A percentile compares a stretch with the other conserved stretches of the same genome.
Evolutionary conservation across 1,284 basidiomycete genomes (phyloP).

Genomic region (Ganoderma sp.): DNA sequence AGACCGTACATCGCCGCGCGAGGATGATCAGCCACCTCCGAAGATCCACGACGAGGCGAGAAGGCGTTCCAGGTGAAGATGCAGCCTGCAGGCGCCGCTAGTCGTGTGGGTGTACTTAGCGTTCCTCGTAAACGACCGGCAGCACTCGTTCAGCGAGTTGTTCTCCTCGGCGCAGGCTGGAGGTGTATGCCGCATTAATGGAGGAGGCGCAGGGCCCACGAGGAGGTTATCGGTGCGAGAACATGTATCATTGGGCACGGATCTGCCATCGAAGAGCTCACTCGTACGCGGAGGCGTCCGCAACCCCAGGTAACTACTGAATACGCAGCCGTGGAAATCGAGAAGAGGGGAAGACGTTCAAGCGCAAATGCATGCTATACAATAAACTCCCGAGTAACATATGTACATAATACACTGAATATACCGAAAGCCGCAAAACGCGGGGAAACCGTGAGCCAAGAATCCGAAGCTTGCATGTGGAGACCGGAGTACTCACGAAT

Average conservation of each 20-base stretch:
- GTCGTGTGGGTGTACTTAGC: conserved; percentile 29
- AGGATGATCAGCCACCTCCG: conserved; percentile 29
- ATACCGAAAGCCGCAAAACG: too few relatives aligned
- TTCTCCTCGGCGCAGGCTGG: conserved; percentile 33
- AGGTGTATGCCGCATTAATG: conserved; percentile 29
- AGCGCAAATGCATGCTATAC: too few relatives aligned
- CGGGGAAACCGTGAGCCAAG: too few relatives aligned
- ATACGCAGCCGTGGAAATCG: too few relatives aligned
- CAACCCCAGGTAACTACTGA: too few relatives aligned
- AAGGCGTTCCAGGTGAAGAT: conserved; percentile 50
- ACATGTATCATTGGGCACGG: conserved; percentile 44
- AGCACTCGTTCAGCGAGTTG: conserved; percentile 43
- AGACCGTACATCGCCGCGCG: neutral
- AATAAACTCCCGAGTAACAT: too few relatives aligned
- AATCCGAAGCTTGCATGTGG: too few relatives aligned
- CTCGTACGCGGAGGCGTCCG: too few relatives aligned
- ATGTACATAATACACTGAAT: too few relatives aligned
- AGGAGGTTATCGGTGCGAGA: conserved; percentile 32
- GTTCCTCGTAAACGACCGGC: conserved; percentile 47
- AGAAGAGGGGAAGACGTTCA: too few relatives aligned
- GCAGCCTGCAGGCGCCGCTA: conserved; percentile 42
- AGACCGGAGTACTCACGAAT: too few relatives aligned
- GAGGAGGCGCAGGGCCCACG: conserved; percentile 30
- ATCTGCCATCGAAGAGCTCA: neutral
- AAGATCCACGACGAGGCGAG: conserved; percentile 44